These are phyloP conservation scores for Pelagophyceae sp. DNA, from an alignment of 352 stramenopile genomes.

Conservation along the genomic window DNA sequence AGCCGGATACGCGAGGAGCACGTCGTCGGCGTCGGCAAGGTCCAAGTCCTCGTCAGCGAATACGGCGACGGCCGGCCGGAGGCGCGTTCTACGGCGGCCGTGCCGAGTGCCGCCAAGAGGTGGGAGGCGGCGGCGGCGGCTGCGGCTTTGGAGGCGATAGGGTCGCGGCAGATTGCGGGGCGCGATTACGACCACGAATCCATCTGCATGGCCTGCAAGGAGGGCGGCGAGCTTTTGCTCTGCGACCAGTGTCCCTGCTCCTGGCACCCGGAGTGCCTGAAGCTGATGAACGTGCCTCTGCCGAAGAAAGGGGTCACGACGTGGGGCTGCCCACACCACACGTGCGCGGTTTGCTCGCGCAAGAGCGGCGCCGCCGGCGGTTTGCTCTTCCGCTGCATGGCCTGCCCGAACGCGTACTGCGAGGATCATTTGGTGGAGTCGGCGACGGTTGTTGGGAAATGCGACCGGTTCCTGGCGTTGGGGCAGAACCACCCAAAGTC, in stretches of 20 bases:
- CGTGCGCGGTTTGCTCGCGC: constrained; percentile 45
- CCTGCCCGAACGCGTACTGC: constrained; percentile 53
- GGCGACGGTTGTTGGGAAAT: neutral
- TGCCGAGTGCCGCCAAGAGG: neutral
- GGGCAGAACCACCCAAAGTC: constrained; percentile 45
- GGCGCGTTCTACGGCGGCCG: neutral
- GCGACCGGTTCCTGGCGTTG: constrained; percentile 44
- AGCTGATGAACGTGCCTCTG: constrained; percentile 5
- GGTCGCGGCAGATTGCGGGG: neutral
- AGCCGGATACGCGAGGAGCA: constrained; percentile 41
- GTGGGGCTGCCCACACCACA: constrained; percentile 51
- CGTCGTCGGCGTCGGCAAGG: constrained; percentile 14
- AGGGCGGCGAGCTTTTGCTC: neutral
- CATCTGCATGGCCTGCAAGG: neutral
- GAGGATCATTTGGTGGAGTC: constrained; percentile 48
- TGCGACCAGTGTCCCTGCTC: constrained; percentile 29
- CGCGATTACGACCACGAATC: constrained; percentile 12
- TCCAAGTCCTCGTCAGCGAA: neutral
- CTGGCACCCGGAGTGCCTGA: constrained; percentile 28
- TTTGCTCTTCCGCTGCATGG: constrained; percentile 56
- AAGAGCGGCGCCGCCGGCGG: constrained; percentile 42
- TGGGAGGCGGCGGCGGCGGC: constrained; percentile 16
- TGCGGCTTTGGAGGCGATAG: neutral
- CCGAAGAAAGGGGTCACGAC: neutral
- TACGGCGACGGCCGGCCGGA: constrained; percentile 14